phyloP scores from a whole-genome alignment of 768 basidiomycete species.

The Leccinum subgranulosum region DNA sequence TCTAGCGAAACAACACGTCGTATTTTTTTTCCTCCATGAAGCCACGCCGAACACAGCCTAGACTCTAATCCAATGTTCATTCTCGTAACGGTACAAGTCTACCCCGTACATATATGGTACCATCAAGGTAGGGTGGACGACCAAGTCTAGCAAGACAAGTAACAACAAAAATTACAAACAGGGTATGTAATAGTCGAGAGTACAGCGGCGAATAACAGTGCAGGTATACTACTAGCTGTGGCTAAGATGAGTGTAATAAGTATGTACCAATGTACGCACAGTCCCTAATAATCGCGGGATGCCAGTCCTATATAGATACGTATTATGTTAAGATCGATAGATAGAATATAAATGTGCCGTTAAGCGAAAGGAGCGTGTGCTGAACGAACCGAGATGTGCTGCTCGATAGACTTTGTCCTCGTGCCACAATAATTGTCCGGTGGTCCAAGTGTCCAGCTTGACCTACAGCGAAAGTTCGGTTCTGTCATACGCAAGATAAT shows the following conservation, averaged over 20 bases:
- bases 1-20: neutral
- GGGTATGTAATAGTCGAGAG: conserved; percentile 9
- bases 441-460: conserved; percentile 25
- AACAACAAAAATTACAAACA: conserved; percentile 7
- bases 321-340: conserved; percentile 17
- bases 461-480: conserved; percentile 19
- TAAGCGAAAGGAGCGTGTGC: conserved; percentile 7
- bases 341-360: conserved; percentile 19
- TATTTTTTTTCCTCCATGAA: neutral
- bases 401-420: conserved; percentile 2
- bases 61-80: conserved; percentile 9
- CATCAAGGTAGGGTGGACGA: conserved; percentile 3
- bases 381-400: conserved; percentile 7
- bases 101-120: neutral
- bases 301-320: neutral
- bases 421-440: conserved; percentile 15
- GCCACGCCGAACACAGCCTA: neutral
- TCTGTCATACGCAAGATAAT: conserved; percentile 47
- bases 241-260: neutral
- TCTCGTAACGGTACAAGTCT: conserved; percentile 6
- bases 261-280: conserved; percentile 8
- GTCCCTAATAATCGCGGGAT: conserved; percentile 15
- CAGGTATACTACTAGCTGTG: conserved; percentile 5
- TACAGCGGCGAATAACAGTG: conserved; percentile 11
- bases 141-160: conserved; percentile 1